Base-by-base conservation (phyloP, 768 basidiomycete species). In the Roridomyces roridus region DNA sequence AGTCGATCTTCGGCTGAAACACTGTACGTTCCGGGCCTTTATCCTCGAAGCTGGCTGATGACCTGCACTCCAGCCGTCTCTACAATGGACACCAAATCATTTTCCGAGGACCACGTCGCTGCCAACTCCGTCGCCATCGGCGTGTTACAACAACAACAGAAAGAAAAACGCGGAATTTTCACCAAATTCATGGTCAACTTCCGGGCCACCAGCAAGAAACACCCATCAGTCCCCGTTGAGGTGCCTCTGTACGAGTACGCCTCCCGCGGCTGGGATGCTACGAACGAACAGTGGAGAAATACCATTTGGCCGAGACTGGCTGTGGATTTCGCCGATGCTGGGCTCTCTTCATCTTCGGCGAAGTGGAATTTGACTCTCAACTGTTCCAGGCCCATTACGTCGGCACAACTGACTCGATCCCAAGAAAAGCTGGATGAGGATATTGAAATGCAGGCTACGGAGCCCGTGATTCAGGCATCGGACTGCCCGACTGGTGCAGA, bases 231-330 rank as follows among this genome's bases (percentile, higher is more conserved):
- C 3, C 41, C 35, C 12, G 41, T 35, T 4, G 53, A 55, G 39
- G 18, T 55, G 53, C 46, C 46, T 10, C 37, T 55, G 4, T 26
- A 56, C 20, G 55, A 56, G 44, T 56, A 44, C 20, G 35, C 49
- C 0, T 40, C 55, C 0, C 46, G 55, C 1, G 55, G 55, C 35
- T 56, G 55, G 55, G 55, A 56, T 8, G 34, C 18, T 1, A 49
- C 40, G 15, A 56, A 49, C 21, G 11, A 31, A 15, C 24, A 37
- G 10, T 56, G 55, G 55, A 26, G 47, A 31, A 56, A 48, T 12
- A 34, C 34, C 2, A 23, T 48, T 17, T 55, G 54, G 54, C 46
- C 54, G 2, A 43, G 21, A 0, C 17, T 54, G 26, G 52, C 46
- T 26, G 21, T 35, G 21, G 20, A 36, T 5, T 37, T 21, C n/a